Conservation (phyloP, 2,329 filamentous ascomycete species). For the Beauveria medogensis region DNA sequence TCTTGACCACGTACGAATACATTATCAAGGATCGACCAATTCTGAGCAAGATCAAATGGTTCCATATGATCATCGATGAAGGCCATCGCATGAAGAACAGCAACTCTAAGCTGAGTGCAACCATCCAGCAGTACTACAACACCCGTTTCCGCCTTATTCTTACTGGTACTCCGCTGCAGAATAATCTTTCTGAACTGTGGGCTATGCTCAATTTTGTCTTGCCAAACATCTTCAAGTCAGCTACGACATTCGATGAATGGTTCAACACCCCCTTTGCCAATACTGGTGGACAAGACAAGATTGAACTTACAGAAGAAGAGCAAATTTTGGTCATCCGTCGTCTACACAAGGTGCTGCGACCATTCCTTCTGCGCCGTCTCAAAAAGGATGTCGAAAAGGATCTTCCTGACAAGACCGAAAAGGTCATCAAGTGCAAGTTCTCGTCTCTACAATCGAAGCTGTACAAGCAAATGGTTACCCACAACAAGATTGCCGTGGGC, state of each 20-base stretch:
- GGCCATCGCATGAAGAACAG: conserved; percentile 99
- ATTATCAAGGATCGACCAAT: conserved; percentile 98
- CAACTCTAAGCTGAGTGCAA: conserved; percentile 90
- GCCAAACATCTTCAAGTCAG: conserved; percentile 98
- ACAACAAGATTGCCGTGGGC: conserved; percentile 89
- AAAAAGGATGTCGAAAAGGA: conserved; percentile 99
- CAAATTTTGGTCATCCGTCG: conserved; percentile 96
- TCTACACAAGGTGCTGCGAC: conserved; percentile 93
- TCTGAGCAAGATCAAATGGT: conserved; percentile 97
- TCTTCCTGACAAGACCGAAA: conserved; percentile 95
- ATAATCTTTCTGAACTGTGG: conserved; percentile 94
- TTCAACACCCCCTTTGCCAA: conserved; percentile 99
- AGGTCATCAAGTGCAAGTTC: conserved; percentile 98
- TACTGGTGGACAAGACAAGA: conserved; percentile 95
- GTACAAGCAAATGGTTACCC: conserved; percentile 94
- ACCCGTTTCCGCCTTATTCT: conserved; percentile 94
- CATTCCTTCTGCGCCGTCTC: conserved; percentile 93
- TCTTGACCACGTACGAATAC: conserved; percentile 97
- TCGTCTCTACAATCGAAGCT: conserved; percentile 87
- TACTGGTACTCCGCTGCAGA: conserved; percentile 93
- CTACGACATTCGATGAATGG: conserved; percentile 98
- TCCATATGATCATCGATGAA: conserved; percentile 99
- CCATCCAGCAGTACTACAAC: conserved; percentile 89
- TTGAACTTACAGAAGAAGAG: conserved; percentile 99
- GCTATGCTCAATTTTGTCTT: conserved; percentile 97